Base-by-base conservation (phyloP, 768 basidiomycete genomes). In the Suillus tomentosus region DNA sequence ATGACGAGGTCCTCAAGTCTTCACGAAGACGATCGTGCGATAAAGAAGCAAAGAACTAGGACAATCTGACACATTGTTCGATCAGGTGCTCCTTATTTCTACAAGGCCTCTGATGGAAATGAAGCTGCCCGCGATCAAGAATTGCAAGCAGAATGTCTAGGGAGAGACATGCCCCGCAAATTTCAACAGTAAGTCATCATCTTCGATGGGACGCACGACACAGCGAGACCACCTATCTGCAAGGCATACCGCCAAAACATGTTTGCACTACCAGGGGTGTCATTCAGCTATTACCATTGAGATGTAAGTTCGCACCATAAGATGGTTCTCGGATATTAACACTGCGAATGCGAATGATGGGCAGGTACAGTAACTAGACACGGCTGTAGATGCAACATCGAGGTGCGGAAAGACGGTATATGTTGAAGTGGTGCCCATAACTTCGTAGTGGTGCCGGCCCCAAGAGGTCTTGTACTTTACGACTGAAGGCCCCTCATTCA, bases 261-360 rank as follows among this genome's bases (percentile, higher is more conserved):
- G 92, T 72, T 94, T 94, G 71, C 92, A 94, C 92, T 94, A 47
- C 47, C 6, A 17, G 54, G n/a, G 14, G 40, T 67, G 31, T 59
- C 51, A 40, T 64, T 59, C 61, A 61, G 19, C 36, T 31, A 42
- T 19, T 48, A 19, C 27, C 5, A 13, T 14, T 34, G 43, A 37
- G 15, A 60, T 54, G 43, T 17, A 57, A 27, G 60, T 47, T 61
- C 77, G 39, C 62, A 89, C 92, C 89, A 90, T 87, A 22, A 87
- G 70, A 70, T 91, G 86, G 2, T 84, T 82, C 53, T 83, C 81
- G 19, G 84, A 79, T 56, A 84, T 76, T 40, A 94, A 74, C 19
- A 91, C 89, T 7, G 84, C 80, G 64, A 84, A 87, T 5, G 84
- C 74, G 70, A 91, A 94, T 0, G 92, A 85, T 3, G 90, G 88